phyloP scores from a whole-genome alignment of 768 basidiomycete species.

The Crepidotus variabilis region DNA sequence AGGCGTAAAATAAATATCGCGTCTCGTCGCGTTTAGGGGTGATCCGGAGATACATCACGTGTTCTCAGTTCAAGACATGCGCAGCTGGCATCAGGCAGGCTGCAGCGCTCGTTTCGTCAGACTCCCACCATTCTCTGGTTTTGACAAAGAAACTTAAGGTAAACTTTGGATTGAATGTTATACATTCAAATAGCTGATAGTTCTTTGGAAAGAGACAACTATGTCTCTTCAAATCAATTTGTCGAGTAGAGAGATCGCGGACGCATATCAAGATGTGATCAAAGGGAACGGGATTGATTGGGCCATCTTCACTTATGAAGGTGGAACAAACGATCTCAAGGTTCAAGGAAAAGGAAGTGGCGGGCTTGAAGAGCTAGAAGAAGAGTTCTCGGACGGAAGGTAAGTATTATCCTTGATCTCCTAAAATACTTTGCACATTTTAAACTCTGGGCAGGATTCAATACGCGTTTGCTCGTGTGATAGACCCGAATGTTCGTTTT shows the following conservation, averaged over 20 bases:
- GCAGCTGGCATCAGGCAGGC: too few relatives aligned
- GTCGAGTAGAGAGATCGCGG: slow-evolving; percentile 64
- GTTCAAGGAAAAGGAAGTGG: slow-evolving; percentile 82
- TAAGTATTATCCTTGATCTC: slow-evolving; percentile 29
- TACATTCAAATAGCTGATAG: too few relatives aligned
- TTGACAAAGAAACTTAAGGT: background rate
- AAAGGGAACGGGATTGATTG: slow-evolving; percentile 68
- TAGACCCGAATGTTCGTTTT: slow-evolving; percentile 72
- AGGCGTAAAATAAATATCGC: too few relatives aligned
- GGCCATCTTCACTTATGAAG: slow-evolving; percentile 79
- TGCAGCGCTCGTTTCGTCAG: background rate
- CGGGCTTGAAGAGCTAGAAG: slow-evolving; percentile 87
- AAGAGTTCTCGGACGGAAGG: slow-evolving; percentile 95
- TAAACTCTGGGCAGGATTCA: slow-evolving; percentile 61
- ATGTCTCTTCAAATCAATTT: slow-evolving; percentile 85
- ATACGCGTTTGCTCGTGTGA: slow-evolving; percentile 85
- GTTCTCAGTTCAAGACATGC: too few relatives aligned
- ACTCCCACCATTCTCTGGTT: background rate
- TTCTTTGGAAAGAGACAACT: background rate
- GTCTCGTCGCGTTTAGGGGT: too few relatives aligned
- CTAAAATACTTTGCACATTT: slow-evolving; percentile 11
- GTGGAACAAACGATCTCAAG: slow-evolving; percentile 80
- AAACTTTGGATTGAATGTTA: background rate
- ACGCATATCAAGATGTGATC: slow-evolving; percentile 75
- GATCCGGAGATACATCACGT: too few relatives aligned